Evolutionary conservation across 2,329 filamentous ascomycete genomes (phyloP), one percentile per base, ranked within the genome.

Genomic region (Diaporthe aspalathi): DNA sequence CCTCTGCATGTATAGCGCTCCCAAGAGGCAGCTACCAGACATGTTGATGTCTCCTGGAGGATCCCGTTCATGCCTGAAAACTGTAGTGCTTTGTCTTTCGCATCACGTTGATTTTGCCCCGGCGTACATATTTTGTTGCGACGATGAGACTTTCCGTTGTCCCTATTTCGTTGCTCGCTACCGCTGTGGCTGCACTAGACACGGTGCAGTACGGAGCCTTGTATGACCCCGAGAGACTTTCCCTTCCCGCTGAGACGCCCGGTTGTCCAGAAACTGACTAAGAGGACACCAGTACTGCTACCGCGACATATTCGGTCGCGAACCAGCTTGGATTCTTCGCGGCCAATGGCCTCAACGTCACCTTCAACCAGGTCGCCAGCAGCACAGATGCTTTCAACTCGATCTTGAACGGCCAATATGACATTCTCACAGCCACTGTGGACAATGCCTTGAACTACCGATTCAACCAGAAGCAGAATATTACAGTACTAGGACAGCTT

Each of bases 401-500:
- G 5, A 35, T 78, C 16, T 69, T 76, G 16, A 74, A 67, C 67
- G 78, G 77, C 9, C 70, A 72, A 14, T 79, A 78, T 53, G 77
- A 78, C 70, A 74, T 79, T 47, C 70, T 79, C 6, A 78, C 76
- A 20, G 77, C 76, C 35, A 78, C 77, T 5, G 75, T 79, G 45
- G 77, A 79, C 72, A 79, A 79, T 67, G 74, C 74, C 5, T 75
- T 79, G 43, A 79, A 79, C 62, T 75, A 77, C 35, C 73, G 77
- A 14, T 77, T 79, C 56, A 80, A 79, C 62, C 76, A 74, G 27
- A 72, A 75, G 24, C 49, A 76, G 66, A 73, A 67, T 29, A 53
- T 80, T 9, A 79, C 78, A 7, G 76, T 80, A 14, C 70, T 78
- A 3, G 78, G 78, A 17, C 78, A 79, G 62, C 69, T 80, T 20